These are phyloP conservation scores for Podaxis mareebaensis DNA, from an alignment of 768 basidiomycete species.

Conservation along the genomic window DNA sequence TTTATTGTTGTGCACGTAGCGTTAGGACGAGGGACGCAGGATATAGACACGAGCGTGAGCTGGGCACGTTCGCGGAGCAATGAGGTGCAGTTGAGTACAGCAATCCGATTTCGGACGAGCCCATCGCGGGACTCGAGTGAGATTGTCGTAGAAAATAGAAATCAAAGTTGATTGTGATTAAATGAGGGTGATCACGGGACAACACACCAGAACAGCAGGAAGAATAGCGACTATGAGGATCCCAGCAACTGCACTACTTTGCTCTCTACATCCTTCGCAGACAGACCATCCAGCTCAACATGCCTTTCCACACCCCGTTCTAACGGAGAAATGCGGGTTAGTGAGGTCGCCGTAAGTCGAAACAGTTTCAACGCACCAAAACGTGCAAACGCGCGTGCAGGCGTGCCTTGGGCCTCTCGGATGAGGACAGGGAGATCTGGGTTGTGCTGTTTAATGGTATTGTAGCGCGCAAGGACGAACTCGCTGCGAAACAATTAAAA, in stretches of 20 bases:
- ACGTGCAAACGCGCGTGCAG: conserved; percentile 80
- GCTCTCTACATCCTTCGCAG: conserved; percentile 67
- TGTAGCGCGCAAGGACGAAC: conserved; percentile 77
- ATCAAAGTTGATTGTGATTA: not conserved
- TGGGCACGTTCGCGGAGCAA: conserved; percentile 16
- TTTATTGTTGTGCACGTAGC: conserved; percentile 28
- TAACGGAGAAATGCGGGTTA: conserved; percentile 30
- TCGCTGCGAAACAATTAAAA: conserved; percentile 48
- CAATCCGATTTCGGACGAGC: conserved; percentile 8
- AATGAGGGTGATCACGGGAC: not conserved
- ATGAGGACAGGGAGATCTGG: conserved; percentile 85
- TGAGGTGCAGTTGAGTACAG: conserved; percentile 3
- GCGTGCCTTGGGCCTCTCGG: conserved; percentile 77
- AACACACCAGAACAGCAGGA: not conserved
- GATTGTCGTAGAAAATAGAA: not conserved
- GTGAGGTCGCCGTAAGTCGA: conserved; percentile 9
- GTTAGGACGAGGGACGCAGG: conserved; percentile 22
- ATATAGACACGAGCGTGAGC: conserved; percentile 21
- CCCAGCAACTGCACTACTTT: conserved; percentile 65
- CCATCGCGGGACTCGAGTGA: not conserved
- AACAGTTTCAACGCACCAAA: conserved; percentile 62
- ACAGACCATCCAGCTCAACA: conserved; percentile 77
- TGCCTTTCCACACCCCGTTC: conserved; percentile 82
- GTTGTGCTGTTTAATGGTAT: conserved; percentile 76
- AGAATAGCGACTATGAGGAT: conserved; percentile 7